These are phyloP conservation scores for Nissolia schottii DNA, from an alignment of 306 rosid genomes.

Conservation along the genomic window DNA sequence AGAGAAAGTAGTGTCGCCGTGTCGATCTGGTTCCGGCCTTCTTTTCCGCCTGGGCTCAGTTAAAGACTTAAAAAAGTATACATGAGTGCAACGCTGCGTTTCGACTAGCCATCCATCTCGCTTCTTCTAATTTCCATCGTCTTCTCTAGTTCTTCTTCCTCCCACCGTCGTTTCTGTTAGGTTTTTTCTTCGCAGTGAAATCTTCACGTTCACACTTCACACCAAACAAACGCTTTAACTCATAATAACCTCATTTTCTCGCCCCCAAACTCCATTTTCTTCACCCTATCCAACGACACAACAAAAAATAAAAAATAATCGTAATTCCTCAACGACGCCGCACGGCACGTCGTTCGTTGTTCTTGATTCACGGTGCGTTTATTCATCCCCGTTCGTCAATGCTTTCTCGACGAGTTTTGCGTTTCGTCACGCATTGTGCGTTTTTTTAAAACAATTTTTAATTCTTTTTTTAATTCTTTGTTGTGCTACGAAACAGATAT, in stretches of 20 bases:
- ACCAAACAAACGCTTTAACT: background rate
- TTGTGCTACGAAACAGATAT: constrained; percentile 17
- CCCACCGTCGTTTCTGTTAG: background rate
- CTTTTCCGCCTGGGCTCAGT: background rate
- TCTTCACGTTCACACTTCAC: background rate
- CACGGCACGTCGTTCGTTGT: background rate
- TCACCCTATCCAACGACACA: background rate
- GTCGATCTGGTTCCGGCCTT: background rate
- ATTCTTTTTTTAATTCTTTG: background rate
- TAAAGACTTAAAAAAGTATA: too few relatives aligned
- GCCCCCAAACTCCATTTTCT: background rate
- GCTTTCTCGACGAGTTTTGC: background rate
- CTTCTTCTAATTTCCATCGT: background rate
- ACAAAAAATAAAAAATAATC: too few relatives aligned
- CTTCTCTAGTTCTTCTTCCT: background rate
- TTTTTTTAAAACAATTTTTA: background rate
- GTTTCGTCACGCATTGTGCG: background rate
- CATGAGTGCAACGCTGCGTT: background rate
- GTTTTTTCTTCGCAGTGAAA: background rate
- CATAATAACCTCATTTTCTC: background rate
- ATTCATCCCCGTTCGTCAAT: background rate
- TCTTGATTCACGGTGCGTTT: background rate
- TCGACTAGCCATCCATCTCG: background rate
- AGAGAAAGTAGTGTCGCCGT: background rate
- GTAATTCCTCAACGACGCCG: background rate